Base-by-base conservation (phyloP, 1,284 basidiomycete species). In the Ganoderma lucidum region DNA sequence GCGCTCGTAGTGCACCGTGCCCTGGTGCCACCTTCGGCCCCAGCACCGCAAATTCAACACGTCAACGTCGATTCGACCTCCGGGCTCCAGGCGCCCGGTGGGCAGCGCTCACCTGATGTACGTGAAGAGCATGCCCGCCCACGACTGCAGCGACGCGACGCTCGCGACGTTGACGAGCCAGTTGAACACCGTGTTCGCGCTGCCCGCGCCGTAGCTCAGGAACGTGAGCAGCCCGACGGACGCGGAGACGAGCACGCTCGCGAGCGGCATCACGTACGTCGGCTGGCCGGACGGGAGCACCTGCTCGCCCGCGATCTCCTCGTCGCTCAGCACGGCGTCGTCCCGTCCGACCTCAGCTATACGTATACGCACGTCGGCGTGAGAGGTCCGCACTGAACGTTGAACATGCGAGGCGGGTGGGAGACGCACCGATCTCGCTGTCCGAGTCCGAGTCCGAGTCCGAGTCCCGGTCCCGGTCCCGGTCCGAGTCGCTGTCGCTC, bases 141-240 rank as follows among this genome's bases (percentile, higher is more conserved):
- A 79, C 8, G 78, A 78, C 68, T 77, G 76, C 44, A 79, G 59
- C 19, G 77, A 78, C 14, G 78, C 77, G 4, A 79, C 75, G 67
- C 77, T 78, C 17, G 78, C 70, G 1, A 76, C 77, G 2, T 75
- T 67, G 12, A 74, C 68, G 10, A 79, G 70, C 76, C 76, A 77
- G 48, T 66, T 71, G 65, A 79, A 79, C 17, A 72, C 75, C 37
- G 67, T 69, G 35, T 72, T 71, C 30, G 72, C 68, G 30, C 67
- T 65, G 3, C 72, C 71, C 3, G 68, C 55, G 1, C 68, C 42
- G 17, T 69, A 64, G 48, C 75, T 75, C 53, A 78, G 63, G 66
- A 78, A 77, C 32, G 74, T 74, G 35, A 78, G 67, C 37, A 77
- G 60, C 12, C 76, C 76, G 0, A 78, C 71, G 0, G 77, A 74